phyloP scores from a whole-genome alignment of 768 basidiomycete species.

The Kwoniella botswanensis region DNA sequence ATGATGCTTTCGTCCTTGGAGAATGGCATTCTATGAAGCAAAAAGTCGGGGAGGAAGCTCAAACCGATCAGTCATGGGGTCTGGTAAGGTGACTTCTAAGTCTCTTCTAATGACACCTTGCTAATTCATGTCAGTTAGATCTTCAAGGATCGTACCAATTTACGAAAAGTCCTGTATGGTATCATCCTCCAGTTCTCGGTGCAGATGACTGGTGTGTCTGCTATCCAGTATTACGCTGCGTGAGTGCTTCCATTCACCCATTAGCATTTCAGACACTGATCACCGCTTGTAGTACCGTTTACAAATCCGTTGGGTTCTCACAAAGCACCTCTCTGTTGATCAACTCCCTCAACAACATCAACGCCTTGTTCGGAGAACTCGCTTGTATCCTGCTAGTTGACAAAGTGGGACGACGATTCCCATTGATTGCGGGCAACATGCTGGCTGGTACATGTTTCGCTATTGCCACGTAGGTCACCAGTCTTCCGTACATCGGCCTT shows the following conservation, averaged over 20 bases:
- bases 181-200: constrained; percentile 65
- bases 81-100: constrained; percentile 23
- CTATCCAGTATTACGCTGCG: constrained; percentile 65
- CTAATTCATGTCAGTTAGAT: constrained; percentile 58
- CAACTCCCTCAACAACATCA: constrained; percentile 75
- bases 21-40: constrained; percentile 71
- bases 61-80: constrained; percentile 61
- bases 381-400: constrained; percentile 71
- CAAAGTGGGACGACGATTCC: constrained; percentile 68
- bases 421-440: constrained; percentile 47
- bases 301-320: constrained; percentile 36
- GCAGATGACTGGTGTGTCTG: constrained; percentile 68
- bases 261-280: neutral
- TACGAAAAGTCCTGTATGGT: constrained; percentile 35
- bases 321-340: constrained; percentile 60
- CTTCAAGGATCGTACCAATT: constrained; percentile 46
- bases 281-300: constrained; percentile 11
- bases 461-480: constrained; percentile 41
- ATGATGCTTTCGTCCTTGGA: constrained; percentile 61
- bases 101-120: neutral
- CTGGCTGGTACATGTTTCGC: constrained; percentile 42
- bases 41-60: constrained; percentile 66
- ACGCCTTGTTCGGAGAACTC: constrained; percentile 68
- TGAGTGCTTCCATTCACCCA: constrained; percentile 20
- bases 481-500: too few species aligned